Evolutionary conservation across 345 rosid genomes (phyloP).

Genomic region (Stellera chamaejasme): DNA sequence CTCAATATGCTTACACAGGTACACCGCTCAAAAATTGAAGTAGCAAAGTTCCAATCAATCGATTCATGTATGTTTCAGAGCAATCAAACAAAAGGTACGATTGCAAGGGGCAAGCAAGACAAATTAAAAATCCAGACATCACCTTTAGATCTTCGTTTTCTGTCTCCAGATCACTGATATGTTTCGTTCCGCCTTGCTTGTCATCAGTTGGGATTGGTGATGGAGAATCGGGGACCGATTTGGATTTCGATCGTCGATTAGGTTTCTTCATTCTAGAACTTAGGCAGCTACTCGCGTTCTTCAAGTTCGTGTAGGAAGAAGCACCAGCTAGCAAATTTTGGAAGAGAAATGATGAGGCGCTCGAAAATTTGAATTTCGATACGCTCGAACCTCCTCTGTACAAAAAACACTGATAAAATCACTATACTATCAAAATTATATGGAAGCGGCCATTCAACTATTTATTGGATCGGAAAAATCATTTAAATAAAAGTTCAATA

Average conservation of each 20-base stretch:
- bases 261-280: constrained; percentile 35
- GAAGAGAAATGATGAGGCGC: too few relatives aligned
- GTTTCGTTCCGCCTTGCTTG: constrained; percentile 28
- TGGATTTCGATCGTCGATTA: constrained; percentile 51
- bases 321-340: too few relatives aligned
- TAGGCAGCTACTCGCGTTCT: too few relatives aligned
- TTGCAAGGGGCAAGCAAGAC: neutral
- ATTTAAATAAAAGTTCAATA: too few relatives aligned
- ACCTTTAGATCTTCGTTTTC: constrained; percentile 48
- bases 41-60: neutral
- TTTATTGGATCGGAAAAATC: too few relatives aligned
- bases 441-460: too few relatives aligned
- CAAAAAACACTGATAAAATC: too few relatives aligned
- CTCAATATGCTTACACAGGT: too few relatives aligned
- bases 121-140: constrained; percentile 1
- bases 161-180: constrained; percentile 55
- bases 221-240: constrained; percentile 25
- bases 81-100: constrained; percentile 4
- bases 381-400: too few relatives aligned
- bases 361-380: too few relatives aligned
- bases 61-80: constrained; percentile 7
- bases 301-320: too few relatives aligned
- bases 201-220: constrained; percentile 14
- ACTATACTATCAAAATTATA: too few relatives aligned
- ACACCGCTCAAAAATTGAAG: neutral